A percentile compares a stretch with the other conserved stretches of the same genome.
Evolutionary conservation across 306 rosid genomes (phyloP).

Genomic region (Prunus mongolica): DNA sequence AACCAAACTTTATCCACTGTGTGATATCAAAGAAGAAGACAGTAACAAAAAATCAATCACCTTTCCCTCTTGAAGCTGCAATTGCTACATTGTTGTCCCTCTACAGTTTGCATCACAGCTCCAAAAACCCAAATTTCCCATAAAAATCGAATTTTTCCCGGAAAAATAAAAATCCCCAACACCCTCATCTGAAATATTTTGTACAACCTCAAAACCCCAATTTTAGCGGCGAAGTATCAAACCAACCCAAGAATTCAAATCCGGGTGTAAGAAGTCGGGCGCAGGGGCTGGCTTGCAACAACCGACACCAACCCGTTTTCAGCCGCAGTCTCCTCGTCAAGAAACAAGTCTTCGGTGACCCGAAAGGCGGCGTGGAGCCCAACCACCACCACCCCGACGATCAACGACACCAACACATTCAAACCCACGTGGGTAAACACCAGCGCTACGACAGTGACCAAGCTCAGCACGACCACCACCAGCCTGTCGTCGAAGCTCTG

Average conservation of each 20-base stretch:
- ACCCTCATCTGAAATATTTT: not conserved
- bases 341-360: slow-evolving; percentile 42
- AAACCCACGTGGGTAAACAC: slow-evolving; percentile 43
- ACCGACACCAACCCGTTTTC: slow-evolving; percentile 43
- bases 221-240: not conserved
- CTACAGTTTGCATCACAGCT: not conserved
- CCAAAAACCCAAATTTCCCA: not conserved
- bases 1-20: not conserved
- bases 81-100: not conserved
- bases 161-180: not conserved
- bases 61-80: not conserved
- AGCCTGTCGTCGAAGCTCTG: slow-evolving; percentile 29
- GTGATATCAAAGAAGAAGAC: not conserved
- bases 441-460: slow-evolving; percentile 38
- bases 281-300: slow-evolving; percentile 27
- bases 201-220: not conserved
- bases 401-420: slow-evolving; percentile 43
- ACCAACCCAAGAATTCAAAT: slow-evolving; percentile 9
- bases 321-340: slow-evolving; percentile 38
- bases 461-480: slow-evolving; percentile 27
- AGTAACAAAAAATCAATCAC: not conserved
- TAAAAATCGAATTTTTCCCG: not conserved
- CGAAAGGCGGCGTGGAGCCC: slow-evolving; percentile 54
- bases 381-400: slow-evolving; percentile 30
- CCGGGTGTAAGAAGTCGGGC: slow-evolving; percentile 11